phyloP scores from a whole-genome alignment of 306 rosid species.

The Betula pendula region DNA sequence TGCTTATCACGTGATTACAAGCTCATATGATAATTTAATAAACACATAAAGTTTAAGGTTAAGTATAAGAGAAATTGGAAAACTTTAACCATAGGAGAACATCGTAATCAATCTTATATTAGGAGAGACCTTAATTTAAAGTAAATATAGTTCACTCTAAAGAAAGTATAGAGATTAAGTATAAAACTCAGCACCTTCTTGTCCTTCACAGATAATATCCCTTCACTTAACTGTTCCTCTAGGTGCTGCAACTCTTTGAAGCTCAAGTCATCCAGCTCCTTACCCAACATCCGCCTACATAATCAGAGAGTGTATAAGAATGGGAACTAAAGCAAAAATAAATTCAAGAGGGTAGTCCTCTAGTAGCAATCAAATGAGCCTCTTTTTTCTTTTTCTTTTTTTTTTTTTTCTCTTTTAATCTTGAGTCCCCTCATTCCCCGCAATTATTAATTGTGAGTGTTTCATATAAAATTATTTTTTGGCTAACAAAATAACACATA shows the following conservation, averaged over 20 bases:
- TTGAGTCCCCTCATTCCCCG: not conserved
- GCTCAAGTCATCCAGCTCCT: constrained; percentile 65
- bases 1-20: not conserved
- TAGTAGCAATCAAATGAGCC: not conserved
- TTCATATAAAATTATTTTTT: too few relatives aligned
- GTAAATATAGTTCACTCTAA: not conserved
- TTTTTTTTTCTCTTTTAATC: not conserved
- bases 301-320: not conserved
- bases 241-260: constrained; percentile 52
- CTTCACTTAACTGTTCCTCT: constrained; percentile 60
- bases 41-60: not conserved
- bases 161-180: not conserved
- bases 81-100: not conserved
- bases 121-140: not conserved
- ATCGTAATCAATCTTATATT: too few relatives aligned
- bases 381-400: not conserved
- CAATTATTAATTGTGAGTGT: not conserved
- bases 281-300: constrained; percentile 62
- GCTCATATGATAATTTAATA: not conserved
- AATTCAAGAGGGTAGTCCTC: constrained; percentile 5
- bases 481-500: too few relatives aligned
- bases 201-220: constrained; percentile 51
- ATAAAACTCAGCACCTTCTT: constrained; percentile 47
- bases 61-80: not conserved
- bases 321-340: not conserved